phyloP scores from a whole-genome alignment of 805 yeast species.

The Kazachstania africana region DNA sequence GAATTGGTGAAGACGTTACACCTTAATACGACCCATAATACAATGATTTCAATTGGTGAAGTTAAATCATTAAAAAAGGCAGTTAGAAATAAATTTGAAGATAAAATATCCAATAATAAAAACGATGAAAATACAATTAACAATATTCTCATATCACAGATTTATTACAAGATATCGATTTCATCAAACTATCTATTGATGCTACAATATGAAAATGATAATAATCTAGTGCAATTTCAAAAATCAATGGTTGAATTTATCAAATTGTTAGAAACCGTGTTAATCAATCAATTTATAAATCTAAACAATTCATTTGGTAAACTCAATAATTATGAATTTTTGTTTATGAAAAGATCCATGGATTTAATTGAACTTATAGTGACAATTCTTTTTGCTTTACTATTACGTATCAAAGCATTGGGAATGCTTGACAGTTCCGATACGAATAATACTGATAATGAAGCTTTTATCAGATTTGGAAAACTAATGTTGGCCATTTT shows the following conservation, averaged over 20 bases:
- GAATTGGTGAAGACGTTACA: too few species aligned
- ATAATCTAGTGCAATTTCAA: not conserved
- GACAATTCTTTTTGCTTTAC: not conserved
- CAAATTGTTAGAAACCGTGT: not conserved
- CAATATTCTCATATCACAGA: not conserved
- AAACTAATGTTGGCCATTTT: not conserved
- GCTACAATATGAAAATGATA: not conserved
- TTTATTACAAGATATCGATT: too few species aligned
- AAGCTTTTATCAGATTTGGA: too few species aligned
- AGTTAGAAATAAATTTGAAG: too few species aligned
- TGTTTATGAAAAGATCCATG: not conserved
- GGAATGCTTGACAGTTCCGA: too few species aligned
- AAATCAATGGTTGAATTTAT: too few species aligned
- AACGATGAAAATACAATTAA: too few species aligned
- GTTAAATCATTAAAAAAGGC: not conserved
- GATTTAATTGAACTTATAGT: not conserved
- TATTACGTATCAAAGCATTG: not conserved
- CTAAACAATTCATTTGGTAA: not conserved
- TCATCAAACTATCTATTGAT: too few species aligned
- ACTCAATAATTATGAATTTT: not conserved
- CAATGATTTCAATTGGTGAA: not conserved
- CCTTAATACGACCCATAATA: too few species aligned
- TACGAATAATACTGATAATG: not conserved
- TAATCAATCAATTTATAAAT: not conserved
- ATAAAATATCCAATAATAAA: not conserved